Evolutionary conservation across 1,139 yeast species (phyloP).

Genomic region (Taphrina communis): DNA sequence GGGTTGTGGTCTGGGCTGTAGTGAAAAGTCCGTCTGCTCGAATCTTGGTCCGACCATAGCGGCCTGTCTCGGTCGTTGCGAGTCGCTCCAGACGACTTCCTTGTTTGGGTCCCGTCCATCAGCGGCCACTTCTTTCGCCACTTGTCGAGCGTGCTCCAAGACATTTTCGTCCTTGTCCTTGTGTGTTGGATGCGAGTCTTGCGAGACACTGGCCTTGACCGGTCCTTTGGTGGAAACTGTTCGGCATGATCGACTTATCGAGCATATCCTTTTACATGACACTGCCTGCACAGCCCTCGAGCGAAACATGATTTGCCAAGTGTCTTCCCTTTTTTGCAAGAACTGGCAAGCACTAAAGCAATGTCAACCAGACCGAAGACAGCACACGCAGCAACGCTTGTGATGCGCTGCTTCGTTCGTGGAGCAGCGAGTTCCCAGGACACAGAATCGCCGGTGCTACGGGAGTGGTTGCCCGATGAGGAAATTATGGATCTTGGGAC

Average conservation of each 20-base stretch:
- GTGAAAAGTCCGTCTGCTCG: conserved; percentile 68
- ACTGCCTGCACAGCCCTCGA: background rate
- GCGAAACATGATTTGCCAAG: conserved; percentile 10
- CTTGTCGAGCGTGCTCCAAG: conserved; percentile 41
- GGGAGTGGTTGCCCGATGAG: background rate
- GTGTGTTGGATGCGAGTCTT: conserved; percentile 21
- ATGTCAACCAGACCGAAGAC: too few relatives aligned
- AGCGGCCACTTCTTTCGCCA: conserved; percentile 36
- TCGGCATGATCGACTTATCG: background rate
- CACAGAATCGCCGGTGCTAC: background rate
- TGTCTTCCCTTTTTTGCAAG: too few relatives aligned
- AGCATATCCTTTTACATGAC: conserved; percentile 1
- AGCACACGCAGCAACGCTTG: too few relatives aligned
- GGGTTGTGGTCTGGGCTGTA: conserved; percentile 76
- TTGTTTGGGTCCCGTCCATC: conserved; percentile 76
- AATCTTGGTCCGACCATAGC: conserved; percentile 71
- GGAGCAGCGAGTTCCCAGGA: background rate
- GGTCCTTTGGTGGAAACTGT: conserved; percentile 33
- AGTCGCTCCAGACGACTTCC: conserved; percentile 68
- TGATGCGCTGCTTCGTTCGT: background rate
- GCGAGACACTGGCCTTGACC: conserved; percentile 17
- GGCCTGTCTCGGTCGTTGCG: conserved; percentile 68
- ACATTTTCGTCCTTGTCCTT: conserved; percentile 34
- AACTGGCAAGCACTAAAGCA: too few relatives aligned
- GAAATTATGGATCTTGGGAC: background rate